Evolutionary conservation across 352 stramenopile species (phyloP).

Genomic region (Phytopythium aichiense): DNA sequence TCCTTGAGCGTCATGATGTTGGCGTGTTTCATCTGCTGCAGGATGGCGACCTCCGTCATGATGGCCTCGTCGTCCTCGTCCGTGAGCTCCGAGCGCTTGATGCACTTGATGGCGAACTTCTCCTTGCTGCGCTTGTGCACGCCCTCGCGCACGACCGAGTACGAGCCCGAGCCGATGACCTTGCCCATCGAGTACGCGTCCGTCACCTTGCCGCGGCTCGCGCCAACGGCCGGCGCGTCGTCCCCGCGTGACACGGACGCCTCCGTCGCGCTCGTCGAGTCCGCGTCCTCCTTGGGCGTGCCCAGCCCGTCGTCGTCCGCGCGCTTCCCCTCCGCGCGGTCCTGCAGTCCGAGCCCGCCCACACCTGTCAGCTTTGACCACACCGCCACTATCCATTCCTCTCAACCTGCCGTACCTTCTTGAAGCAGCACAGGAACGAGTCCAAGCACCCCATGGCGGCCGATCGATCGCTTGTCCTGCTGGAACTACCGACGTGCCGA

Average conservation of each 20-base stretch:
- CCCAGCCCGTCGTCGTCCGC: constrained; percentile 11
- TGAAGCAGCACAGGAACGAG: constrained; percentile 62
- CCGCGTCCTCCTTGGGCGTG: constrained; percentile 19
- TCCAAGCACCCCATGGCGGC: constrained; percentile 58
- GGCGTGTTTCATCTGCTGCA: constrained; percentile 83
- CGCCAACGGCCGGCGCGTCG: constrained; percentile 14
- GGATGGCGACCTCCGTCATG: constrained; percentile 71
- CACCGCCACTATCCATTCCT: neutral
- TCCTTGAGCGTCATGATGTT: constrained; percentile 91
- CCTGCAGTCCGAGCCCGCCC: neutral
- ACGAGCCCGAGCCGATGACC: constrained; percentile 87
- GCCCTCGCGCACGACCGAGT: constrained; percentile 85
- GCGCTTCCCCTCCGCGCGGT: constrained; percentile 4
- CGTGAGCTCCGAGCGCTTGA: constrained; percentile 73
- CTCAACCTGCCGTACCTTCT: constrained; percentile 7
- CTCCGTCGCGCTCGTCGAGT: constrained; percentile 5
- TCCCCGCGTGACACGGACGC: constrained; percentile 11
- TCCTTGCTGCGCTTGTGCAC: constrained; percentile 76
- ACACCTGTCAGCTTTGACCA: neutral
- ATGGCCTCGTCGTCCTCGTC: constrained; percentile 78
- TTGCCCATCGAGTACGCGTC: constrained; percentile 72
- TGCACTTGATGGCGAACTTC: constrained; percentile 89
- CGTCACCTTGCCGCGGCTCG: constrained; percentile 50
- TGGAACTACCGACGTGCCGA: too few relatives aligned
- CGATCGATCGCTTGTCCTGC: too few relatives aligned